Evolutionary conservation across 2,329 filamentous ascomycete species (phyloP).

Genomic region (Coniochaeta sp.): DNA sequence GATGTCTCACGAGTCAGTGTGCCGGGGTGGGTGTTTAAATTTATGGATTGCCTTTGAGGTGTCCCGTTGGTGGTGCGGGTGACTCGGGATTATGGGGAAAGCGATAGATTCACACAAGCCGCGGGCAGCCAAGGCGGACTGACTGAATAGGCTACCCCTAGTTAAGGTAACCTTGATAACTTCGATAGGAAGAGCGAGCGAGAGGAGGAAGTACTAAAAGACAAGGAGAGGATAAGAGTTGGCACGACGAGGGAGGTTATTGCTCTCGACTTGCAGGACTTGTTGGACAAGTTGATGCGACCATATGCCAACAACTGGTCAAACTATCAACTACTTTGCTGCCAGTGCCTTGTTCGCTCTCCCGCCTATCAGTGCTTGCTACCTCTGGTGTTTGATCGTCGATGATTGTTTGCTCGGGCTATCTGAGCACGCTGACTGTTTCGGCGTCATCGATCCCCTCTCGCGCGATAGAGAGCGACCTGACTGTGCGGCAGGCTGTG

Average conservation of each 20-base stretch:
- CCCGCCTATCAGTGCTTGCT: neutral
- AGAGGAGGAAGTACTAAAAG: neutral
- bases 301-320: neutral
- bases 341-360: neutral
- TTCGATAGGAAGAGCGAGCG: neutral
- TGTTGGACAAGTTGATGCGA: neutral
- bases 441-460: neutral
- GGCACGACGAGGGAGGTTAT: neutral
- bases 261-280: too few relatives aligned
- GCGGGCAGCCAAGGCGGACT: neutral
- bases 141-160: neutral
- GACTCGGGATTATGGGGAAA: constrained; percentile 2
- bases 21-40: neutral
- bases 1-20: neutral
- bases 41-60: neutral
- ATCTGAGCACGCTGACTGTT: neutral
- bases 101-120: neutral
- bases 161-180: too few relatives aligned
- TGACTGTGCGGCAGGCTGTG: neutral
- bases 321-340: too few relatives aligned
- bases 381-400: neutral
- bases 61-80: neutral
- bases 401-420: neutral
- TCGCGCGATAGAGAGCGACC: neutral
- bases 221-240: neutral